Conservation (phyloP, 2,329 filamentous ascomycete species). For the Myrmaecium sp. region DNA sequence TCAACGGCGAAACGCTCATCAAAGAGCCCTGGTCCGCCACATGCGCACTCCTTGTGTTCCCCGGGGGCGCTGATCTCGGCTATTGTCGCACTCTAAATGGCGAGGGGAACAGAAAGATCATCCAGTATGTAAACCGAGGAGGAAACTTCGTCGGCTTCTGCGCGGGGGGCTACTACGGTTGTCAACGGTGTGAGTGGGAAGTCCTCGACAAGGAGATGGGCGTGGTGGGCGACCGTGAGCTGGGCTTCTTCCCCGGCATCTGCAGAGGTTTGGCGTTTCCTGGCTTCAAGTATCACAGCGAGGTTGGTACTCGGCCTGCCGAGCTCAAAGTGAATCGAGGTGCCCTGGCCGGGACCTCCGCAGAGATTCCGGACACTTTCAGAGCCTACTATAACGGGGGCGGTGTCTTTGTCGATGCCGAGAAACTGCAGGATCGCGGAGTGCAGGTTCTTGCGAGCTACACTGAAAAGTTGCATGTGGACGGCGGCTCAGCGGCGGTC, state of each 20-base stretch:
- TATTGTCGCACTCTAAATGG: slow-evolving; percentile 85
- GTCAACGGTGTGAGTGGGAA: slow-evolving; percentile 73
- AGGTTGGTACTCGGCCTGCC: slow-evolving; percentile 62
- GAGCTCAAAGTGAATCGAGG: slow-evolving; percentile 47
- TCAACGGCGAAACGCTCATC: slow-evolving; percentile 60
- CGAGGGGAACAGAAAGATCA: slow-evolving; percentile 67
- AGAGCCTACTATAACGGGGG: slow-evolving; percentile 86
- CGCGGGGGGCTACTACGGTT: slow-evolving; percentile 86
- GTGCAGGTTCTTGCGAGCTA: slow-evolving; percentile 76
- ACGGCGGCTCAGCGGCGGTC: slow-evolving; percentile 63
- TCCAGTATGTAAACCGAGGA: slow-evolving; percentile 69
- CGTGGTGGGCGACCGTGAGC: slow-evolving; percentile 69
- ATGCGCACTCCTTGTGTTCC: slow-evolving; percentile 79
- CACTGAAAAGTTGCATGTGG: slow-evolving; percentile 54
- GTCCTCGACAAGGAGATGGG: slow-evolving; percentile 66
- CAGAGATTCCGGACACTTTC: slow-evolving; percentile 43
- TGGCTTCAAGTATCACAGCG: slow-evolving; percentile 82
- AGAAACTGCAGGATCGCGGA: slow-evolving; percentile 40
- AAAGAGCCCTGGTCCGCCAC: slow-evolving; percentile 83
- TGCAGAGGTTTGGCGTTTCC: slow-evolving; percentile 76
- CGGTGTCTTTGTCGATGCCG: slow-evolving; percentile 75
- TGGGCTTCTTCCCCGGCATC: slow-evolving; percentile 73
- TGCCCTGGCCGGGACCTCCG: slow-evolving; percentile 32
- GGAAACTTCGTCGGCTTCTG: slow-evolving; percentile 84
- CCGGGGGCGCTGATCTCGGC: slow-evolving; percentile 82